Evolutionary conservation across 148 eudicot species (phyloP), one percentile per base, ranked within the genome.

Genomic region (Camellia lanceoleosa): DNA sequence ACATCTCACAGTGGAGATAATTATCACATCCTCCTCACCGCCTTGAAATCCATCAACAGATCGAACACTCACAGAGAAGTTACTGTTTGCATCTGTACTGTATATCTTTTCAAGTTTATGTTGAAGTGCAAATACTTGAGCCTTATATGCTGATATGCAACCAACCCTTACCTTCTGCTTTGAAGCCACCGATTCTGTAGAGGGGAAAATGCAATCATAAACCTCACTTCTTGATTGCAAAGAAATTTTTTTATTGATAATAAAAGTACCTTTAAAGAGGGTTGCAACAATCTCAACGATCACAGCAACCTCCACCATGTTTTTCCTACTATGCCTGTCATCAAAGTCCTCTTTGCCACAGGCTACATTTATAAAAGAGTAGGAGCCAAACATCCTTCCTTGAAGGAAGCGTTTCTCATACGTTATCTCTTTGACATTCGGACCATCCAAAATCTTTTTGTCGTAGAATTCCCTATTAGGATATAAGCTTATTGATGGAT

Each of bases 11-110:
- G 91, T 89, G 3, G 97, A 93, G 49, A 93, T 87, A 19, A 91
- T 90, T 10, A 93, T 87, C 18, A 92, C 77, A 78, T 93, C 95
- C 77, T 89, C 89, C 68, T 93, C 97, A 14, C 91, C 92, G 1
- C 97, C 97, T 80, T 93, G 97, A 82, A 91, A 93, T 1, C 93
- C 95, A 85, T 93, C 97, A 18, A 93, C 93, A 6, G 95, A 87
- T 0, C 95, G 86, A 5, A 91, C 86, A n/a, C 71, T 89, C 47
- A 91, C 90, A 14, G 88, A 88, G 81, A 93, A 93, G 1, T 73
- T 78, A 14, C 70, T 83, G 16, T 85, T 76, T n/a, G 80, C 74
- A n/a, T 83, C 89, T 47, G 80, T 47, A 66, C 78, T 80, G 66
- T 86, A 86, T 44, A 3, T 83, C 16, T 64, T 83, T 51, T 84